Percentiles rank a stretch among this genome's conserved stretches.
These are phyloP conservation scores for Ustilago tritici DNA, from an alignment of 1,284 basidiomycete genomes.

Conservation along the genomic window DNA sequence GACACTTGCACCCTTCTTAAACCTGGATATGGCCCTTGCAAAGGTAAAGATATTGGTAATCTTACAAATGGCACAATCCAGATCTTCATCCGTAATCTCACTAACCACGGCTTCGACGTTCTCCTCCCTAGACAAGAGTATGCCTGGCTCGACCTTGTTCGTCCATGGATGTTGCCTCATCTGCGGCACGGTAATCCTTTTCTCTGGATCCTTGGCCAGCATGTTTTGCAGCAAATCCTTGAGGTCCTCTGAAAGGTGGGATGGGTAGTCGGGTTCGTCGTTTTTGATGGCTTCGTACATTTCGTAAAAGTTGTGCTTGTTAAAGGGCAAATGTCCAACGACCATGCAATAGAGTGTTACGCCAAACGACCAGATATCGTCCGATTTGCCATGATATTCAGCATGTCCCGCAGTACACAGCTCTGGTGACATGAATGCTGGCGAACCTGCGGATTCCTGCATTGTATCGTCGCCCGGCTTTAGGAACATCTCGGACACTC, in stretches of 20 bases:
- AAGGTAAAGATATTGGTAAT: constrained; percentile 67
- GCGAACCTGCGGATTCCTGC: constrained; percentile 72
- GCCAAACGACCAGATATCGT: constrained; percentile 74
- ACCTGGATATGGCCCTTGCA: constrained; percentile 66
- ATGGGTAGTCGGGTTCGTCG: constrained; percentile 63
- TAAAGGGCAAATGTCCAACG: constrained; percentile 73
- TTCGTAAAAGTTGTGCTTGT: constrained; percentile 72
- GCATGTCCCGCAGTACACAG: constrained; percentile 62
- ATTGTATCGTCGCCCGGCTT: constrained; percentile 71
- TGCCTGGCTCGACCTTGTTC: constrained; percentile 33
- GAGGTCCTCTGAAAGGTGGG: constrained; percentile 48
- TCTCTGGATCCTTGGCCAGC: constrained; percentile 58
- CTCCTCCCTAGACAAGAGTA: constrained; percentile 53
- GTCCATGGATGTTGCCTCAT: constrained; percentile 65
- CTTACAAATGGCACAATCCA: constrained; percentile 64
- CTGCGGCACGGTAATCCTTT: constrained; percentile 58
- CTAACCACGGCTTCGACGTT: constrained; percentile 55
- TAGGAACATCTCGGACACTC: constrained; percentile 74
- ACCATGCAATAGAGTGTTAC: constrained; percentile 75
- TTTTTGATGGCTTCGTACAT: constrained; percentile 72
- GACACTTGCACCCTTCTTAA: constrained; percentile 58
- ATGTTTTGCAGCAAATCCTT: constrained; percentile 56
- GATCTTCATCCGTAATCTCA: constrained; percentile 67
- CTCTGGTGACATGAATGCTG: constrained; percentile 75
- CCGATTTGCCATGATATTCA: constrained; percentile 71